Base-by-base conservation (phyloP, 371 early-diverging fungal species). In the Lichtheimia corymbifera region DNA sequence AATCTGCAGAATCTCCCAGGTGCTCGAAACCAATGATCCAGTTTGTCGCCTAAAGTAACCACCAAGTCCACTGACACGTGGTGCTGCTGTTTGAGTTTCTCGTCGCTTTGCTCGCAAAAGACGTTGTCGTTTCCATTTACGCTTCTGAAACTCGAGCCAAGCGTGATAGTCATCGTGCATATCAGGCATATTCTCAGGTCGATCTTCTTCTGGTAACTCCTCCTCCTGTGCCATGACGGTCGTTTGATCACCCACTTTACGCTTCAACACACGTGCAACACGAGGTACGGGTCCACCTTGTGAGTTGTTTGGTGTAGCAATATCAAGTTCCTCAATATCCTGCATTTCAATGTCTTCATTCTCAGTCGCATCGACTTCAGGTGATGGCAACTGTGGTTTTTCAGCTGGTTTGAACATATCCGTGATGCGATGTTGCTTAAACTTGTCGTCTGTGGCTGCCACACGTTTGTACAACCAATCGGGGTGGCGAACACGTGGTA, bases 381-480 rank as follows among this genome's bases (percentile, higher is more conserved):
- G 50, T 3, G 61, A 56, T 1, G 70, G 67, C 22, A 53, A 49
- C 1, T 59, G 55, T 1, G 70, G 67, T 11, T 74, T 75, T 61
- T 81, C 53, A 30, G 69, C 30, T 57, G 69, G 53, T 55, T 64
- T 68, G 70, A 97, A 96, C 74, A 92, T 85, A 41, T 93, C 93
- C 0, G 94, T 93, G 68, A 98, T 95, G 11, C 86, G 88, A 53
- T 83, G 83, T 70, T 98, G 98, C 67, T 88, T 89, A 58, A 84
- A 83, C 62, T 88, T 86, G 68, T 91, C 93, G 47, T 91, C 86
- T 41, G 82, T 74, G 0, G 80, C 82, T 7, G 86, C 79, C 1
- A 96, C 86, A 20, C 95, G 86, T 63, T 90, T 91, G 22, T 77
- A 73, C 41, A 99, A 74, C 99, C 99, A 99, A 55, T 97, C 95